Conservation (phyloP, 2,329 filamentous ascomycete genomes). For the Coniochaeta prunicola region DNA sequence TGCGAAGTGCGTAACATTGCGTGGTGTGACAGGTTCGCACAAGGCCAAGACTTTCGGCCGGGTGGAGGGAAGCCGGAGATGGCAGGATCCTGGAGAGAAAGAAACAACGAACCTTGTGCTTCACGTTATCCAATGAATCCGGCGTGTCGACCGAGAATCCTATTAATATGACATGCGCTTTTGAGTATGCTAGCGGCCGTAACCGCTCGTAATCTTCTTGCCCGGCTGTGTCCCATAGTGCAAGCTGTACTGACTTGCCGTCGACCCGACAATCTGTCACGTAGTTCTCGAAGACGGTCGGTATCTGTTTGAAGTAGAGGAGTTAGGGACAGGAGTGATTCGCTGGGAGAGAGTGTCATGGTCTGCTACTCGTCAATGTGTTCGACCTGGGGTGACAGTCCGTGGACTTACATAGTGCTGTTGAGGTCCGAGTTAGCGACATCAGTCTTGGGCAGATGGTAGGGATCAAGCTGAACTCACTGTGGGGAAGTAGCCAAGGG, state of each 20-base stretch:
- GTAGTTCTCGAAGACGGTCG: conserved; percentile 98
- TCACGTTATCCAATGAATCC: conserved; percentile 95
- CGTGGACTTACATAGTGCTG: conserved; percentile 50
- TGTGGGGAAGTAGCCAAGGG: conserved; percentile 93
- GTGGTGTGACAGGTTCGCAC: background rate
- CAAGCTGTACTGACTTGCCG: conserved; percentile 96
- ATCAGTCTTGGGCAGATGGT: background rate
- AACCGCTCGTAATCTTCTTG: conserved; percentile 98
- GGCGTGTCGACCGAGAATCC: conserved; percentile 93
- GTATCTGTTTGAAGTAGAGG: conserved; percentile 52
- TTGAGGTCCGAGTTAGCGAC: conserved; percentile 1
- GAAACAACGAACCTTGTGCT: conserved; percentile 67
- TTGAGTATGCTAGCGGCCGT: conserved; percentile 89
- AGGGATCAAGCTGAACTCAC: conserved; percentile 47
- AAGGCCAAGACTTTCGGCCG: background rate
- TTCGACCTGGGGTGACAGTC: background rate
- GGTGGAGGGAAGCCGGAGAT: background rate
- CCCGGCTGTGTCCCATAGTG: conserved; percentile 98
- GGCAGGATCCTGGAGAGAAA: conserved; percentile 1
- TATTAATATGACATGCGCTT: conserved; percentile 95
- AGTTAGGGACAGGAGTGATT: background rate
- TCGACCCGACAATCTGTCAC: conserved; percentile 98
- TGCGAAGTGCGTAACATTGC: background rate
- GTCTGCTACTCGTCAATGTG: background rate
- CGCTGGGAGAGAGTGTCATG: background rate